A percentile compares a stretch with the other conserved stretches of the same genome.
Conservation (phyloP, 164 flowering plant genomes). For the Saururus chinensis region DNA sequence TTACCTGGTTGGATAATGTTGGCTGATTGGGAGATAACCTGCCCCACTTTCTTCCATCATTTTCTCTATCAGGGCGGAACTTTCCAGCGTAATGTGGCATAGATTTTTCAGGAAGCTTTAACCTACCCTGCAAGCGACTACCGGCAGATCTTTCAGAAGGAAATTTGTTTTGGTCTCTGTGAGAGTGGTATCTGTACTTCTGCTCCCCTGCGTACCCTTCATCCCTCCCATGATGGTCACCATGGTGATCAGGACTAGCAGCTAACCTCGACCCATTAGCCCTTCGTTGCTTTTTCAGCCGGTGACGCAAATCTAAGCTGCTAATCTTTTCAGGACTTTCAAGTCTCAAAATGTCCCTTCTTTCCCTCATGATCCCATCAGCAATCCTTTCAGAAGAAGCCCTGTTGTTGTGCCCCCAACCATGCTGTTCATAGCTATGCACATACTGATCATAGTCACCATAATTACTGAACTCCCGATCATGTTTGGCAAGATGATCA, state of each 20-base stretch:
- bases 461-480: slow-evolving; percentile 32
- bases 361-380: slow-evolving; percentile 20
- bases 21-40: slow-evolving; percentile 37
- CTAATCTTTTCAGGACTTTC: slow-evolving; percentile 35
- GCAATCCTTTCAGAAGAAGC: slow-evolving; percentile 28
- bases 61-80: slow-evolving; percentile 26
- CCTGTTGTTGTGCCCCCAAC: slow-evolving; percentile 29
- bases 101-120: slow-evolving; percentile 42
- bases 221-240: slow-evolving; percentile 17
- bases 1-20: slow-evolving; percentile 29
- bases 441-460: slow-evolving; percentile 42
- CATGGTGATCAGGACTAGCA: slow-evolving; percentile 30
- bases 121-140: slow-evolving; percentile 62
- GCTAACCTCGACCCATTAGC: slow-evolving; percentile 56
- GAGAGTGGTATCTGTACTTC: slow-evolving; percentile 19
- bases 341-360: slow-evolving; percentile 30
- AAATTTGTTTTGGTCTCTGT: slow-evolving; percentile 27
- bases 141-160: slow-evolving; percentile 38
- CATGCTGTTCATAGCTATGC: slow-evolving; percentile 34
- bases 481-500: slow-evolving; percentile 24
- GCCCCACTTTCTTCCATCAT: slow-evolving; percentile 29
- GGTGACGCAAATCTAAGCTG: slow-evolving; percentile 54
- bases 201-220: slow-evolving; percentile 27
- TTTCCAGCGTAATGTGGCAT: slow-evolving; percentile 21
- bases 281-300: slow-evolving; percentile 53